Evolutionary conservation across 2,329 filamentous ascomycete species (phyloP).

Genomic region (Neoarthrinium moseri): DNA sequence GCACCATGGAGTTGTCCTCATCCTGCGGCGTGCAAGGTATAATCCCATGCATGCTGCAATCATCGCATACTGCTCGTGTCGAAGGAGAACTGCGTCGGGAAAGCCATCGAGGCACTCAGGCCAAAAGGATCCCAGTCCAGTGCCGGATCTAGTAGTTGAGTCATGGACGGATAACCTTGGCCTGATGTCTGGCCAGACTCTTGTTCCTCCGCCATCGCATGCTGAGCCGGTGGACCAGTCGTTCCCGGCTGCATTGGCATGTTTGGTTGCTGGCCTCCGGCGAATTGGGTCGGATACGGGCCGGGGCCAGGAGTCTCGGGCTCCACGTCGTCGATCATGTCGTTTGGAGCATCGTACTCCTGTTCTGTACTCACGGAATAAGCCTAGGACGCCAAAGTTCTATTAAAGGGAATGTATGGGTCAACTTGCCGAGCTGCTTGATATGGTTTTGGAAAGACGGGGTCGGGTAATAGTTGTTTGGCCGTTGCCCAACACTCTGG

Average conservation of each 20-base stretch:
- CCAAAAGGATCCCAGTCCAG: slow-evolving; percentile 93
- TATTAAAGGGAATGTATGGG: slow-evolving; percentile 50
- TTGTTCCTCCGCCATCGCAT: slow-evolving; percentile 30
- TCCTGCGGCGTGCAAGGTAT: background rate
- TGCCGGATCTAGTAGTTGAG: slow-evolving; percentile 70
- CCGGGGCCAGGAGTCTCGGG: slow-evolving; percentile 68
- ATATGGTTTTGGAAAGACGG: slow-evolving; percentile 88
- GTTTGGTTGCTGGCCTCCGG: slow-evolving; percentile 31
- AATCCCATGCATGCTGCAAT: background rate
- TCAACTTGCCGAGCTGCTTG: slow-evolving; percentile 87
- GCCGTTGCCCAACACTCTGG: slow-evolving; percentile 38
- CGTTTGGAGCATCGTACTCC: slow-evolving; percentile 90
- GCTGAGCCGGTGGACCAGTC: slow-evolving; percentile 37
- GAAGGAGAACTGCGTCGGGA: slow-evolving; percentile 80
- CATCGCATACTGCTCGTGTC: slow-evolving; percentile 57
- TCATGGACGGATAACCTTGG: slow-evolving; percentile 60
- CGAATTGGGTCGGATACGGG: slow-evolving; percentile 60
- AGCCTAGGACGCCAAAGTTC: slow-evolving; percentile 68
- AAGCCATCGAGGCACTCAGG: slow-evolving; percentile 91
- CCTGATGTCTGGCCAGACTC: slow-evolving; percentile 29
- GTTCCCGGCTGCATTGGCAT: slow-evolving; percentile 36
- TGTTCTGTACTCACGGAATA: slow-evolving; percentile 77
- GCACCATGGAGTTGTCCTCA: background rate
- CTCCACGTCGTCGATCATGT: slow-evolving; percentile 82
- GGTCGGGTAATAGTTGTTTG: slow-evolving; percentile 68